Evolutionary conservation across 2,329 filamentous ascomycete genomes (phyloP), one percentile per base, ranked within the genome.

Genomic region (Aureobasidium sp.): DNA sequence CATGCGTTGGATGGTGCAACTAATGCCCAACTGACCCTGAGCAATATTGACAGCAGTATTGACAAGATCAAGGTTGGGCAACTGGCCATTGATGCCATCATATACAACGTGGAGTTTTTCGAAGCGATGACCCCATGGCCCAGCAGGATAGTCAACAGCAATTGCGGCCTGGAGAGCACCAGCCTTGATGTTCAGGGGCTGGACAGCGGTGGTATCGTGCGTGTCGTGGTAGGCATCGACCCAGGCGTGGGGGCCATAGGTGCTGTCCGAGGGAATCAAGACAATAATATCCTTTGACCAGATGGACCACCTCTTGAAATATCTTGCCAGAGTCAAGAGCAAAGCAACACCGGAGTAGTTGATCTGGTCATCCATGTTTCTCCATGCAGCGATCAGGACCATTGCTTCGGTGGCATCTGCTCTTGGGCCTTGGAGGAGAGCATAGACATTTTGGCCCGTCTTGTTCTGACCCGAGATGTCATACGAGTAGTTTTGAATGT

Each of bases 201-300:
- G 84, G 29, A 97, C 87, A 8, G 81, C 82, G 5, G 82, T 77
- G 0, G 87, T 81, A 67, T 88, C 82, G 70, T 97, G 91, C 22
- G 89, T 87, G 73, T 96, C 90, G 74, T 99, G 94, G 74, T 99
- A 99, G 1, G 94, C 94, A 71, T 97, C 92, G 9, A 97, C 90
- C 94, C 94, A 99, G 27, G 94, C 94, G 73, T 97, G 92, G 0
- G 91, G 90, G 0, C 93, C 94, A 12, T 90, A 88, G 63, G 87
- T 88, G 73, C 91, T 96, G 75, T 99, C 94, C 0, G 90, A 87
- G 0, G 94, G 87, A 51, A 99, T 83, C 6, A 99, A 77, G 68
- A 99, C 86, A 63, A 99, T 93, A 67, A 99, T 96, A 73, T 99
- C 94, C 76, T 99, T 99, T 63, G 92, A 97, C 94, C 94, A 99